Conservation (phyloP, 805 yeast genomes). For the Yarrowia sp. region DNA sequence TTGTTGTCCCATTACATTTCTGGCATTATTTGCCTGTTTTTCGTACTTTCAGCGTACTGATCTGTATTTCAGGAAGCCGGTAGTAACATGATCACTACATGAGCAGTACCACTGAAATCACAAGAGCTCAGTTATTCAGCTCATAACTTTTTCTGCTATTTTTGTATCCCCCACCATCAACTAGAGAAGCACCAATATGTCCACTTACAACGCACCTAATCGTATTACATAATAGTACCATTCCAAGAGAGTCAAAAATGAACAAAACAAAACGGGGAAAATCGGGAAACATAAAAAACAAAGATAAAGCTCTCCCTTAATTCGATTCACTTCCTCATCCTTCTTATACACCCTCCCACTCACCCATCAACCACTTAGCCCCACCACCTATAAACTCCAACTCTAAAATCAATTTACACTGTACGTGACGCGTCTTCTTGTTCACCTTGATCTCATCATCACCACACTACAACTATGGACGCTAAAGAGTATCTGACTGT, state of each 20-base stretch:
- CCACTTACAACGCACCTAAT: not conserved
- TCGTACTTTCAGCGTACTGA: no score
- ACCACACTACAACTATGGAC: constrained; percentile 11
- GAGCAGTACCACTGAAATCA: no score
- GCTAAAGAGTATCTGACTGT: constrained; percentile 34
- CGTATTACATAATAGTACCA: not conserved
- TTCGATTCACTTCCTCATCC: not conserved
- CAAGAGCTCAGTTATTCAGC: no score
- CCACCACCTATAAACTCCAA: not conserved
- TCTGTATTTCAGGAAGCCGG: no score
- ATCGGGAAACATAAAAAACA: not conserved
- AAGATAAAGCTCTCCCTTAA: no score
- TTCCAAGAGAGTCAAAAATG: not conserved
- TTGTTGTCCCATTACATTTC: no score
- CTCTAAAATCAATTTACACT: constrained; percentile 12
- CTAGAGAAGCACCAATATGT: not conserved
- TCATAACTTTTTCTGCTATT: no score
- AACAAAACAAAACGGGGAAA: not conserved
- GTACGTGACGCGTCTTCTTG: constrained; percentile 26
- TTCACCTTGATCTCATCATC: not conserved
- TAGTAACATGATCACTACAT: no score
- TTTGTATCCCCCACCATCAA: no score
- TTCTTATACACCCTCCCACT: not conserved
- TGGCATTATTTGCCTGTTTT: no score
- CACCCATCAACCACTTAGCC: not conserved